Evolutionary conservation across 2,329 filamentous ascomycete species (phyloP).

Genomic region (Aspergillus fijiensis): DNA sequence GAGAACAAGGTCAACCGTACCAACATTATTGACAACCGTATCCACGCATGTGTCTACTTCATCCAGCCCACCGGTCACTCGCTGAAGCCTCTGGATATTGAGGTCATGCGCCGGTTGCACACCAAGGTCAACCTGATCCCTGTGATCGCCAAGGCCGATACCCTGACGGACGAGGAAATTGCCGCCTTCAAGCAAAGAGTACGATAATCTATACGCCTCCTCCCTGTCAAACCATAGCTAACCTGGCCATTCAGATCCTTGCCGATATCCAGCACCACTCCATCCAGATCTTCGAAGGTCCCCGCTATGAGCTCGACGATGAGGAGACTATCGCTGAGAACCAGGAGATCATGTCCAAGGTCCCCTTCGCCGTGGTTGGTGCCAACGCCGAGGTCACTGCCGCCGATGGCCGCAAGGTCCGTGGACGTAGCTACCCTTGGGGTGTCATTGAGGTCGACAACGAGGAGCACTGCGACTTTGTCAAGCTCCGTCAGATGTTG

Average conservation of each 20-base stretch:
- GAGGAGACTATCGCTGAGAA: conserved; percentile 99
- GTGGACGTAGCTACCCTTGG: conserved; percentile 96
- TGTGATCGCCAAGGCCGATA: conserved; percentile 98
- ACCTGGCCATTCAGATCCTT: conserved; percentile 67
- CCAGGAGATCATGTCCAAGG: conserved; percentile 99
- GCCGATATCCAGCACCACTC: conserved; percentile 95
- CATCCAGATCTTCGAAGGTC: conserved; percentile 98
- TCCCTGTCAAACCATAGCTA: conserved; percentile 21
- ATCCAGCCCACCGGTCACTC: conserved; percentile 98
- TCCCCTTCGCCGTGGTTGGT: conserved; percentile 96
- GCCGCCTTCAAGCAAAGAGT: conserved; percentile 92
- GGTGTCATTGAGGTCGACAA: conserved; percentile 99
- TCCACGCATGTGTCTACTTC: conserved; percentile 99
- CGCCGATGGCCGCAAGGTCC: conserved; percentile 89
- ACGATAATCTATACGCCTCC: conserved; percentile 42
- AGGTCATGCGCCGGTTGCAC: conserved; percentile 98
- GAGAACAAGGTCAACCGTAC: conserved; percentile 99
- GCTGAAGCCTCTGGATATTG: conserved; percentile 95
- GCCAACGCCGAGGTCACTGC: conserved; percentile 92
- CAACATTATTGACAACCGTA: conserved; percentile 99
- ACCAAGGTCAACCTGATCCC: conserved; percentile 99
- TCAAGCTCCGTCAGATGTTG: conserved; percentile 99
- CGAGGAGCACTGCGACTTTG: conserved; percentile 99
- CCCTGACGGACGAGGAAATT: conserved; percentile 95
- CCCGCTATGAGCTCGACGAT: conserved; percentile 96